Evolutionary conservation across 78 protist genomes (phyloP), one percentile per base, ranked within the genome.

Genomic region (Andalucia godoyi): DNA sequence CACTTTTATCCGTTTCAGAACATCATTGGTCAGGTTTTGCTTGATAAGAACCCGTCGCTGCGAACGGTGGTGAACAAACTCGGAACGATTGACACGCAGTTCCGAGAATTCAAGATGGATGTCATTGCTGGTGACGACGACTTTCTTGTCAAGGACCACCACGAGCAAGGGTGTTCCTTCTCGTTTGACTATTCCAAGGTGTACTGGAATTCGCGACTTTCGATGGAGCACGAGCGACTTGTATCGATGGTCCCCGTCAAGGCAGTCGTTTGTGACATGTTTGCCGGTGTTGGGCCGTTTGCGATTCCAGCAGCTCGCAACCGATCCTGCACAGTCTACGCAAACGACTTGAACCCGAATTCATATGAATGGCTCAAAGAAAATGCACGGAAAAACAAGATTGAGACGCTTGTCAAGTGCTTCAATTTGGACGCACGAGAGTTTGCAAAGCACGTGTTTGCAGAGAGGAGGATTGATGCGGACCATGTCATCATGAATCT

Each of bases 211-310:
- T 75, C 88, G 34, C 69, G 97, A 34, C 77, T 95, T 47, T 77
- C 57, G 12, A 25, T 15, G 27, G 97, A 89, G 54, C 98, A 95
- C 74, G 27, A n/a, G 25, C 74, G 86, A 21, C 47, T 94, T 5
- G 77, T 82, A n/a, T 10, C 29, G 12, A 32, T 23, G 49, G 65
- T 82, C 53, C 25, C 7, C 27, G 25, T 34, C 15, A 17, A 21
- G 15, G 66, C 23, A 25, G 37, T 61, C 60, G 15, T 57, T 66
- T 47, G 18, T 66, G 21, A 57, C 23, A 66, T 66, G 68, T 66
- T 57, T 66, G 68, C 68, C 52, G 98, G 98, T 37, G 81, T 95
- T 33, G 98, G 98, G 27, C 98, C 98, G 8, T 95, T 95, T 47
- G 95, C 91, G 15, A 37, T 93, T 4, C 97, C 97, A 4, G 85